Conservation (phyloP, 352 stramenopile species). For the Phytophthora gonapodyides region DNA sequence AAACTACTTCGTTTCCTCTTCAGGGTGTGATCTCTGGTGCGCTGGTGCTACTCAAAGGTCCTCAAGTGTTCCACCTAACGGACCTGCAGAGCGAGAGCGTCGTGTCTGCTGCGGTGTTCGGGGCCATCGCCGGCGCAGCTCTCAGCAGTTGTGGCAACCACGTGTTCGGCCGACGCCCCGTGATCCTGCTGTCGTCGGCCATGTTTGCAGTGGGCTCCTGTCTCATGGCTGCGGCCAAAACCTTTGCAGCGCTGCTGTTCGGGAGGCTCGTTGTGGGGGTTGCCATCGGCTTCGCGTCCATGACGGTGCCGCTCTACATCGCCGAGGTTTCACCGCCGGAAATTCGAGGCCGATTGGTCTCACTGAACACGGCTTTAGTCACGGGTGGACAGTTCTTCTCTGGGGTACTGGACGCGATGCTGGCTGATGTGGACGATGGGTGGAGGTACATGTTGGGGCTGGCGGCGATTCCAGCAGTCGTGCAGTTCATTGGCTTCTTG, state of each 20-base stretch:
- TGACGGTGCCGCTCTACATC: slow-evolving; percentile 85
- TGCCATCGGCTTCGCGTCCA: slow-evolving; percentile 76
- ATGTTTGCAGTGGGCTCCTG: slow-evolving; percentile 67
- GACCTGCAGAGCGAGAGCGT: slow-evolving; percentile 70
- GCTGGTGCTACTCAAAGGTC: slow-evolving; percentile 72
- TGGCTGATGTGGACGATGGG: slow-evolving; percentile 56
- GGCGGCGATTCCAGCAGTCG: slow-evolving; percentile 57
- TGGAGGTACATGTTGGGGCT: slow-evolving; percentile 88
- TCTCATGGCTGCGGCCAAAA: slow-evolving; percentile 57
- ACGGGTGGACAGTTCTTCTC: slow-evolving; percentile 85
- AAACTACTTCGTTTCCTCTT: background rate
- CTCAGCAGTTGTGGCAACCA: slow-evolving; percentile 70
- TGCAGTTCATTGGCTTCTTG: slow-evolving; percentile 79
- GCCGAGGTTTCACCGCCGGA: slow-evolving; percentile 73
- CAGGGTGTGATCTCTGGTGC: slow-evolving; percentile 81
- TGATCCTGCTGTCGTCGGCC: slow-evolving; percentile 70
- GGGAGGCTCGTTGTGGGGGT: slow-evolving; percentile 66
- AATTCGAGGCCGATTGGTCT: slow-evolving; percentile 70
- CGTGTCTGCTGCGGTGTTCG: slow-evolving; percentile 71
- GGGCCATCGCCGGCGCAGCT: slow-evolving; percentile 66
- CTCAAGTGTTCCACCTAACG: slow-evolving; percentile 60
- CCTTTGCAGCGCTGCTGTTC: slow-evolving; percentile 55
- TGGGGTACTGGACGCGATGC: slow-evolving; percentile 54
- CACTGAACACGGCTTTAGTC: slow-evolving; percentile 73
- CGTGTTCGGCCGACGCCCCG: slow-evolving; percentile 51